Percentiles rank a stretch among this genome's conserved stretches.
phyloP scores from a whole-genome alignment of 2,329 filamentous ascomycete genomes.

The Cladophialophora exuberans region DNA sequence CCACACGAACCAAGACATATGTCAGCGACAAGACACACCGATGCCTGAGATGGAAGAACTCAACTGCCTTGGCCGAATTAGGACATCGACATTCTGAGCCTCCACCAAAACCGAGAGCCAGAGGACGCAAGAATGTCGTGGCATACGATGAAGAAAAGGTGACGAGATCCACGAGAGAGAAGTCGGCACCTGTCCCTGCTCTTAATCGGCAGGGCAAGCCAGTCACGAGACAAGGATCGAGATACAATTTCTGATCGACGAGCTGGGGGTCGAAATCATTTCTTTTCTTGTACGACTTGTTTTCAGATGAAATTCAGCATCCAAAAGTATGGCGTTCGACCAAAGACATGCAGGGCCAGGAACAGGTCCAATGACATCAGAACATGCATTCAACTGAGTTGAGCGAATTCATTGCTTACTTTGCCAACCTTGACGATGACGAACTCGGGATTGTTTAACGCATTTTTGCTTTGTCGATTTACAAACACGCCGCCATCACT shows the following conservation, averaged over 20 bases:
- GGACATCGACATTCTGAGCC: conserved; percentile 66
- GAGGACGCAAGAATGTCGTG: conserved; percentile 39
- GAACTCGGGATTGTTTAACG: no score
- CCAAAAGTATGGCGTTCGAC: conserved; percentile 1
- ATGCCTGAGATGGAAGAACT: conserved; percentile 69
- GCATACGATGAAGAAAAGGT: conserved; percentile 30
- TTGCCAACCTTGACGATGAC: no score
- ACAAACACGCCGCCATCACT: no score
- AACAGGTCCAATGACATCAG: no score
- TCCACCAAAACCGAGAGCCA: conserved; percentile 47
- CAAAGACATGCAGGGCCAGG: neutral
- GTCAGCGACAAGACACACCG: conserved; percentile 58
- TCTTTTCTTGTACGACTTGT: neutral
- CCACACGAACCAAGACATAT: conserved; percentile 65
- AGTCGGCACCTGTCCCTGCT: neutral
- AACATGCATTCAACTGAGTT: no score
- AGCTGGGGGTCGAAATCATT: no score
- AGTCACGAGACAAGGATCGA: conserved; percentile 54
- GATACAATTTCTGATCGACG: conserved; percentile 48
- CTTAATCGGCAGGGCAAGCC: conserved; percentile 53
- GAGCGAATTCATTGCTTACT: no score
- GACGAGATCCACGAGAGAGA: conserved; percentile 37
- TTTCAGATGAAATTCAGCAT: neutral
- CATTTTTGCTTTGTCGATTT: no score
- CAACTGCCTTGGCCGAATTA: conserved; percentile 59